A percentile compares a stretch with the other conserved stretches of the same genome.
Conservation (phyloP, 2,329 filamentous ascomycete species). For the Sarocladium oryzae region DNA sequence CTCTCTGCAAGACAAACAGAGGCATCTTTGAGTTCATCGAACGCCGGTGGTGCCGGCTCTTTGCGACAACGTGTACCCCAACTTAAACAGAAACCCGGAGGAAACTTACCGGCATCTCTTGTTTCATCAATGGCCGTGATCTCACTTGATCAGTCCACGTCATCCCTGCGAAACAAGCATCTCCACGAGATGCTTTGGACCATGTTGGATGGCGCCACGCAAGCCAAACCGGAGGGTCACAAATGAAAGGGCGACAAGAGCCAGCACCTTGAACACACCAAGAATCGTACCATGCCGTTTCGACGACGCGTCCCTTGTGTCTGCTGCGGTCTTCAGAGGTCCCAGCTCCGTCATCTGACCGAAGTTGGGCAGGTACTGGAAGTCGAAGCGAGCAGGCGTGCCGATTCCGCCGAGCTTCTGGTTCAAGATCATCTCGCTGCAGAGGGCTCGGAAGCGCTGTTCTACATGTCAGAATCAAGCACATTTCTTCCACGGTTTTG, state of each 20-base stretch:
- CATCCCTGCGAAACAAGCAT: constrained; percentile 3
- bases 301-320: background rate
- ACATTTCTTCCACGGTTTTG: no score
- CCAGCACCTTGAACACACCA: background rate
- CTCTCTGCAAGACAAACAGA: background rate
- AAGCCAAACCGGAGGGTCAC: background rate
- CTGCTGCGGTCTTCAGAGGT: constrained; percentile 17
- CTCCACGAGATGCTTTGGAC: background rate
- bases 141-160: no score
- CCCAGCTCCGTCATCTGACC: constrained; percentile 26
- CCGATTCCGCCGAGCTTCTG: constrained; percentile 55
- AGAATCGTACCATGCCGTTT: background rate
- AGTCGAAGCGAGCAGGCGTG: constrained; percentile 57
- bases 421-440: constrained; percentile 51
- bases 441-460: constrained; percentile 21
- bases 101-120: background rate
- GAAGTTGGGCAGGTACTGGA: constrained; percentile 58
- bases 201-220: background rate
- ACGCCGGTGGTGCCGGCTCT: no score
- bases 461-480: no score
- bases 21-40: background rate
- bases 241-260: background rate
- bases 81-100: background rate
- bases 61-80: background rate
- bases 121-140: no score